A percentile compares a stretch with the other conserved stretches of the same genome.
phyloP scores from a whole-genome alignment of 768 basidiomycete genomes.

The Agrocybe chaxingu region DNA sequence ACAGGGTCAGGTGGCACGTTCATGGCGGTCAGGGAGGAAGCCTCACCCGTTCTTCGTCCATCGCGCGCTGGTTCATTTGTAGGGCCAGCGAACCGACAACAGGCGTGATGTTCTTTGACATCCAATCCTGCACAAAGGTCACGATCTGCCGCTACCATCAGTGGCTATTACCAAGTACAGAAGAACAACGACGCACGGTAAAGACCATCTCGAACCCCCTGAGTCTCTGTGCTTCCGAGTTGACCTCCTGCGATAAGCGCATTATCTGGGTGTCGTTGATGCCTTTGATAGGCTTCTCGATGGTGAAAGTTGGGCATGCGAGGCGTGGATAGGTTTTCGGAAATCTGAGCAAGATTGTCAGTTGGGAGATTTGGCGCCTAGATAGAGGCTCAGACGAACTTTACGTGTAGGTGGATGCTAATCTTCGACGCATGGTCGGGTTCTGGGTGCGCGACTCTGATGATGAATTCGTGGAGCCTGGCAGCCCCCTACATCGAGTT shows the following conservation, averaged over 20 bases:
- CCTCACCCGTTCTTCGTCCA: constrained; percentile 63
- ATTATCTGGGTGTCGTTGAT: constrained; percentile 54
- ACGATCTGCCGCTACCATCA: constrained; percentile 45
- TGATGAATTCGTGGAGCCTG: constrained; percentile 72
- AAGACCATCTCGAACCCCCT: constrained; percentile 78
- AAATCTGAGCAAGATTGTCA: constrained; percentile 41
- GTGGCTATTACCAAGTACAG: neutral
- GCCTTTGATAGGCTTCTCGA: constrained; percentile 64
- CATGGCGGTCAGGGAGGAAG: constrained; percentile 1
- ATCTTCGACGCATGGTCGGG: constrained; percentile 52
- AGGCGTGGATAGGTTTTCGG: constrained; percentile 81
- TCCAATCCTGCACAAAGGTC: constrained; percentile 70
- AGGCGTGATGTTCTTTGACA: constrained; percentile 52
- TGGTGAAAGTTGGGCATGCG: constrained; percentile 63
- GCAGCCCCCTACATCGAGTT: constrained; percentile 51
- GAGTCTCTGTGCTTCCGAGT: constrained; percentile 60
- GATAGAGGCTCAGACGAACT: constrained; percentile 39
- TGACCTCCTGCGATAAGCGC: constrained; percentile 57
- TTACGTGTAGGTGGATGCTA: constrained; percentile 65
- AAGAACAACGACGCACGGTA: constrained; percentile 42
- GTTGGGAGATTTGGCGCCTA: neutral
- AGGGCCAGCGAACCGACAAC: constrained; percentile 68
- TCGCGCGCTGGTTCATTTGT: constrained; percentile 74
- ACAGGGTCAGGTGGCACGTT: neutral
- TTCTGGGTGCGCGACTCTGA: constrained; percentile 68